A percentile compares a stretch with the other conserved stretches of the same genome.
Evolutionary conservation across 2,329 filamentous ascomycete genomes (phyloP).

Genomic region (Colletotrichum viniferum): DNA sequence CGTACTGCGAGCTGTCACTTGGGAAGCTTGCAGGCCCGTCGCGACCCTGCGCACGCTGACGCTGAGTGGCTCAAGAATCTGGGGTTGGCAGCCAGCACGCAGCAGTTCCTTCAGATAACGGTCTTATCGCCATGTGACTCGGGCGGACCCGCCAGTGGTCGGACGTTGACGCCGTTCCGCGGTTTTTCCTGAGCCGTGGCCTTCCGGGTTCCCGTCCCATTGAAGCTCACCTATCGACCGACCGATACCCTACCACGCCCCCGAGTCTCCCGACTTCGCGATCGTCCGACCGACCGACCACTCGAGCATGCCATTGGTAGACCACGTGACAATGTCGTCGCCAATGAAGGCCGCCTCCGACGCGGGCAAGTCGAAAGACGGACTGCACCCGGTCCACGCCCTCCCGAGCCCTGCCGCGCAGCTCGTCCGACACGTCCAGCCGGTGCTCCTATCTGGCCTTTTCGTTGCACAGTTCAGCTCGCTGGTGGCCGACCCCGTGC

Average conservation of each 20-base stretch:
- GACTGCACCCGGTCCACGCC: slow-evolving; percentile 41
- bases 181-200: slow-evolving; percentile 14
- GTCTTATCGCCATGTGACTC: slow-evolving; percentile 23
- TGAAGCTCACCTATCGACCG: background rate
- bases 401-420: slow-evolving; percentile 42
- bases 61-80: background rate
- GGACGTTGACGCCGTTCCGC: slow-evolving; percentile 1
- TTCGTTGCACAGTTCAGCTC: slow-evolving; percentile 67
- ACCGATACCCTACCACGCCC: background rate
- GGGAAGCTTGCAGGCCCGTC: background rate
- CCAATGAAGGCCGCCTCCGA: slow-evolving; percentile 33
- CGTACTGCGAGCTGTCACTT: slow-evolving; percentile 2
- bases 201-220: slow-evolving; percentile 10
- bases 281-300: slow-evolving; percentile 2
- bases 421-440: slow-evolving; percentile 69
- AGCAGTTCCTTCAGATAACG: background rate
- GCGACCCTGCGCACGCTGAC: background rate
- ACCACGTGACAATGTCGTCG: slow-evolving; percentile 41
- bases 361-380: slow-evolving; percentile 30
- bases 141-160: slow-evolving; percentile 7
- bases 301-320: slow-evolving; percentile 35
- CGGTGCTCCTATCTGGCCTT: slow-evolving; percentile 67
- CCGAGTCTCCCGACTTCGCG: background rate
- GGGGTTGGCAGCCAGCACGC: background rate
- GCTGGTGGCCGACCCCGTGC: slow-evolving; percentile 73